Base-by-base conservation (phyloP, 495 filamentous ascomycete species). In the Letharia lupina region DNA sequence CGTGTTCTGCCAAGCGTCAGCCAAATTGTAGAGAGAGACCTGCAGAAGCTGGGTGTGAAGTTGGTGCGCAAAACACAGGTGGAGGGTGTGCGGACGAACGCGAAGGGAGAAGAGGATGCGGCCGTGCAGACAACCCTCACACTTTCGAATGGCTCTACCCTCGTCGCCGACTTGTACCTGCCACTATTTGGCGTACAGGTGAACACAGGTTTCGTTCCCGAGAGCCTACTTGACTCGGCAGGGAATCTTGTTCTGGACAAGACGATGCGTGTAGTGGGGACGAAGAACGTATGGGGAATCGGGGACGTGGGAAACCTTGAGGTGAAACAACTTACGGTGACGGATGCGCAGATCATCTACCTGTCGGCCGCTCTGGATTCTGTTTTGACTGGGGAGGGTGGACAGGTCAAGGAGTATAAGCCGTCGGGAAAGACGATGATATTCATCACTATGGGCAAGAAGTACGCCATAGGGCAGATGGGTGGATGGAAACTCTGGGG, bases 221-320 rank as follows among this genome's bases (percentile, higher is more conserved):
- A 3, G 39, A 63, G 40, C 16, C 57, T 69, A n/a, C 78, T 88
- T 6, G 79, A 82, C 45, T 64, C 73, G 13, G 67, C 73, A 37
- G 82, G 81, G 42, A 85, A 79, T 74, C 80, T 89, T 28, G 71
- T 71, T 44, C 81, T 87, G 20, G 80, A 88, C 67, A 78, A 82
- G 39, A 77, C 81, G 70, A 75, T 88, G 66, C 80, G 75, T 10
- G 82, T 84, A 13, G 68, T 72, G 54, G 78, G 71, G 10, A 67
- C 77, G 7, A 64, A 70, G 15, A 77, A 78, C 56, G 75, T 84
- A 40, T 85, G 83, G 83, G 81, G 80, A 3, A 72, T 78, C 4
- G 83, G 83, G 42, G 81, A 85, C 66, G 68, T 82, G 45, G 73
- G 65, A 42, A 63, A 63, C 41, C 20, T 63, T 28, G 65, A 67